Evolutionary conservation across 495 filamentous ascomycete genomes (phyloP).

Genomic region (Talaromyces proteolyticus): DNA sequence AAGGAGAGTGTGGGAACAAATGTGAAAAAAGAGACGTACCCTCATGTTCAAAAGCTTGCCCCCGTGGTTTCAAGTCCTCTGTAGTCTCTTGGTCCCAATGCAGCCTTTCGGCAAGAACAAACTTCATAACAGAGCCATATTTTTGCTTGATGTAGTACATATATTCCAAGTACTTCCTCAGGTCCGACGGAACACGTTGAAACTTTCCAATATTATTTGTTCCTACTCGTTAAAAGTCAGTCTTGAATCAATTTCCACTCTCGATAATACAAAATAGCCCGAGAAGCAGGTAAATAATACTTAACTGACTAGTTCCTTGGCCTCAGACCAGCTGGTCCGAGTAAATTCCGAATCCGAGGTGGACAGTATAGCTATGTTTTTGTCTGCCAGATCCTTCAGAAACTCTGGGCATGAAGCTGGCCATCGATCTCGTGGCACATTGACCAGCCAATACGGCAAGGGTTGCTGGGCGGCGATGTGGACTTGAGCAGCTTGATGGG

Average conservation of each 20-base stretch:
- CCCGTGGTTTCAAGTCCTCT: slow-evolving; percentile 35
- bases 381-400: slow-evolving; percentile 45
- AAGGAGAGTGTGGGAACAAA: too few species aligned
- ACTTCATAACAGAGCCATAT: slow-evolving; percentile 69
- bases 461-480: slow-evolving; percentile 7
- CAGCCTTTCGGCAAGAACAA: slow-evolving; percentile 60
- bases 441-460: slow-evolving; percentile 75
- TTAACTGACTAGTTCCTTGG: slow-evolving; percentile 52
- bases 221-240: slow-evolving; percentile 17
- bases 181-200: slow-evolving; percentile 64
- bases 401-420: slow-evolving; percentile 63
- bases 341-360: slow-evolving; percentile 58
- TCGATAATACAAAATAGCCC: too few species aligned
- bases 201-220: slow-evolving; percentile 68
- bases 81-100: slow-evolving; percentile 52
- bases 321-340: slow-evolving; percentile 55
- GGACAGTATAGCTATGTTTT: slow-evolving; percentile 49
- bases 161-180: slow-evolving; percentile 66
- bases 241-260: too few species aligned
- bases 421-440: slow-evolving; percentile 57
- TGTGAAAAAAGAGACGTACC: slow-evolving; percentile 24
- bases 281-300: too few species aligned
- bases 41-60: slow-evolving; percentile 41
- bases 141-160: slow-evolving; percentile 53
- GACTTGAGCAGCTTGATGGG: background rate